These are phyloP conservation scores for Umbilicus rupestris DNA, from an alignment of 164 flowering plant species.

Conservation along the genomic window DNA sequence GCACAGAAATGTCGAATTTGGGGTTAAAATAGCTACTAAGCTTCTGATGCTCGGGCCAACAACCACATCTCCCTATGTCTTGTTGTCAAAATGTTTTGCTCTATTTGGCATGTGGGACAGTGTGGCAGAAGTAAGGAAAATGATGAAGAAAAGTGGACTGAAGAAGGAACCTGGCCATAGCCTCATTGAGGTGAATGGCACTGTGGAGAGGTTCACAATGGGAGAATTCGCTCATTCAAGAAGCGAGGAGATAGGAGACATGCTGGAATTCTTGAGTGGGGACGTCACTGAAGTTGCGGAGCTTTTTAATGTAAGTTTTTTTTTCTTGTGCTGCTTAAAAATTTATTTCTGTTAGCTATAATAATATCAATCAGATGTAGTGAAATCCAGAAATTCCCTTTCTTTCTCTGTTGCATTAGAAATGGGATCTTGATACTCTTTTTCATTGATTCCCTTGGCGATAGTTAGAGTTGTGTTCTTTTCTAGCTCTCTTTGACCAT, in stretches of 20 bases:
- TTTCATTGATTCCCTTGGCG: too few species aligned
- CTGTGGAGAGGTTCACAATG: constrained; percentile 39
- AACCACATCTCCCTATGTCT: constrained; percentile 58
- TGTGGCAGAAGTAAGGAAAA: constrained; percentile 51
- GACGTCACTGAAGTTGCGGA: constrained; percentile 16
- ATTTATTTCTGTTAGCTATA: not conserved
- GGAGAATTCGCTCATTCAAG: constrained; percentile 44
- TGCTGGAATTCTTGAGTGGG: constrained; percentile 32
- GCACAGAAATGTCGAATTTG: constrained; percentile 38
- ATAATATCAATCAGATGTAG: not conserved
- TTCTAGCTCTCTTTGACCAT: too few species aligned
- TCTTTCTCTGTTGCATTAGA: not conserved
- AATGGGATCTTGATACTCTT: not conserved
- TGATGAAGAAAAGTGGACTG: constrained; percentile 49
- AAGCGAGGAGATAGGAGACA: constrained; percentile 25
- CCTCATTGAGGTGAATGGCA: constrained; percentile 44
- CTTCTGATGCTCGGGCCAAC: constrained; percentile 35
- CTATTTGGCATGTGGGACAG: constrained; percentile 46
- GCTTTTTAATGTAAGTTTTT: not conserved
- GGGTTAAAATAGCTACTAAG: constrained; percentile 34
- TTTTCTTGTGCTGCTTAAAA: not conserved
- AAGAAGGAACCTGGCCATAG: constrained; percentile 61
- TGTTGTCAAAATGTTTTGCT: constrained; percentile 63
- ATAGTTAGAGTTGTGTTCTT: too few species aligned
- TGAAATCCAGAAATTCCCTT: not conserved